Conservation (phyloP, 176 grass and related monocot species). For the Carex myosuroides region DNA sequence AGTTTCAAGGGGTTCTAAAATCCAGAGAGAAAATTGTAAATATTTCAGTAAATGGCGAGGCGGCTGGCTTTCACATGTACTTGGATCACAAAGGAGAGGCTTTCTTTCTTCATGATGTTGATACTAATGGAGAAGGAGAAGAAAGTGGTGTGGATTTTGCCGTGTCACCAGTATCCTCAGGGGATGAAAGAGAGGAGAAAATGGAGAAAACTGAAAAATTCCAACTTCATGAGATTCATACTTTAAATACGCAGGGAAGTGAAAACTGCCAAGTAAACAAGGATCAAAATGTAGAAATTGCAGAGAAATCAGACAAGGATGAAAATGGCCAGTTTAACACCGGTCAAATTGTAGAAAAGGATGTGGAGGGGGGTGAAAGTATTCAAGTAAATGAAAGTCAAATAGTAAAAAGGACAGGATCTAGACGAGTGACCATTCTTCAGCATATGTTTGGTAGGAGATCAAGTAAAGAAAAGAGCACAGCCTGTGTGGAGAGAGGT, state of each 20-base stretch:
- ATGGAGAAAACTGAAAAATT: constrained; percentile 20
- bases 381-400: constrained; percentile 32
- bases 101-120: constrained; percentile 49
- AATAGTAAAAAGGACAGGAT: constrained; percentile 35
- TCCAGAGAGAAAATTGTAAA: constrained; percentile 70
- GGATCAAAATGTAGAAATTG: not conserved
- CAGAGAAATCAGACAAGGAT: not conserved
- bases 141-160: constrained; percentile 29
- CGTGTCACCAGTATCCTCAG: constrained; percentile 45
- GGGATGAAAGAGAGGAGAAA: constrained; percentile 38
- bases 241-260: constrained; percentile 1
- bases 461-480: constrained; percentile 32
- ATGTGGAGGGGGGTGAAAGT: not conserved
- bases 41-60: constrained; percentile 63
- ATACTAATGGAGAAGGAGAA: constrained; percentile 30
- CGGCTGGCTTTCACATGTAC: constrained; percentile 83
- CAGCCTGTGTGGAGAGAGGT: constrained; percentile 36
- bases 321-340: not conserved
- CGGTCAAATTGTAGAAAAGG: not conserved
- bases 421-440: constrained; percentile 41
- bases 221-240: constrained; percentile 32
- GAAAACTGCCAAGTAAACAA: constrained; percentile 20
- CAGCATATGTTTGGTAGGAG: constrained; percentile 68
- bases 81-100: constrained; percentile 79
- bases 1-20: constrained; percentile 95